Base-by-base conservation (phyloP, 768 basidiomycete genomes). In the Hysterangium stoloniferum region DNA sequence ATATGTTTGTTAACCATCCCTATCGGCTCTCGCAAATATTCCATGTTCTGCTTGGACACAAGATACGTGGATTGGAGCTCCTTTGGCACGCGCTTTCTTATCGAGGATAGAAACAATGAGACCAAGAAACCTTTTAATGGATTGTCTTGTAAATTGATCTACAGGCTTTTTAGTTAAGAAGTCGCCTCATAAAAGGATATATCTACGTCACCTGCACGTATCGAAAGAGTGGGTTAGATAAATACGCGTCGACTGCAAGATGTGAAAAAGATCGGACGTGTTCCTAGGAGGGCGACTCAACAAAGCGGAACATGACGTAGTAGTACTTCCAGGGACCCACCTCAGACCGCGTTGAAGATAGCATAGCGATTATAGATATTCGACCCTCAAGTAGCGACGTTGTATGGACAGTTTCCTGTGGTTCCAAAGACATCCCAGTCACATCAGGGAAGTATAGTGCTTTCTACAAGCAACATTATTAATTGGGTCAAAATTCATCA, bases 131-230 rank as follows among this genome's bases (percentile, higher is more conserved):
- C 86, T 69, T 96, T 96, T 56, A 98, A 78, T 4, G 86, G 69
- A 66, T 98, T 98, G 64, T 92, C 87, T 68, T 98, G 95, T 24
- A 95, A 73, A 66, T 98, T 98, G 63, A 97, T 82, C 73, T 51
- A 25, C 19, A 12, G 28, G 11, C 19, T 74, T n/a, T n/a, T n/a
- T n/a, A n/a, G n/a, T n/a, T n/a, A n/a, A n/a, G n/a, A n/a, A n/a
- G n/a, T n/a, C n/a, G 6, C 4, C 7, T 19, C 4, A 38, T 17
- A 20, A 45, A 8, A 36, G 20, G 27, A 17, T 17, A 36, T 15
- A 55, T 53, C 2, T 17, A 57, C 11, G 25, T 25, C 13, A 51
- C 62, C 38, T 88, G 86, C 43, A 89, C 62, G 56, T 78, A 80
- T 67, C 82, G 84, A 62, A 80, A 91, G 17, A 75, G 64, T 1